Percentiles rank a stretch among this genome's conserved stretches.
phyloP scores from a whole-genome alignment of 139 green algal genomes.

The Coelastrella sp. region DNA sequence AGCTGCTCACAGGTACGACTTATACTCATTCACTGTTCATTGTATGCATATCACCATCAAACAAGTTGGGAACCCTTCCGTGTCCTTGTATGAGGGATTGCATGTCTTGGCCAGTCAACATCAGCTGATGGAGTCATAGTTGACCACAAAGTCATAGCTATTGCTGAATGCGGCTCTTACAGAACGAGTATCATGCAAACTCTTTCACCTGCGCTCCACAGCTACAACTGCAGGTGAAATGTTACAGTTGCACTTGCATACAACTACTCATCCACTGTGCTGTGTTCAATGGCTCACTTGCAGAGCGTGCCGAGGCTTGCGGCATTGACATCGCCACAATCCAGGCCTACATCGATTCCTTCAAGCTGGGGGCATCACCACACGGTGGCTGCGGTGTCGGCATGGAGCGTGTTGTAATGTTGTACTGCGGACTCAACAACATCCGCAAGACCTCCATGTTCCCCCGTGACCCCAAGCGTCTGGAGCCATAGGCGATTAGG shows the following conservation, averaged over 20 bases:
- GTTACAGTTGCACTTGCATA: background rate
- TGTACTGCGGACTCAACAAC: constrained; percentile 96
- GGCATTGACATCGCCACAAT: constrained; percentile 88
- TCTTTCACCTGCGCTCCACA: too few relatives aligned
- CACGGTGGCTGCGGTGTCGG: constrained; percentile 93
- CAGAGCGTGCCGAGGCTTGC: constrained; percentile 75
- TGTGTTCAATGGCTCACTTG: background rate
- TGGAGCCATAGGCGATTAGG: constrained; percentile 80
- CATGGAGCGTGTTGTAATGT: background rate
- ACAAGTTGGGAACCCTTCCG: too few relatives aligned
- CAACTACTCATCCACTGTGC: background rate
- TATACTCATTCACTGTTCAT: too few relatives aligned
- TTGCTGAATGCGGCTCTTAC: too few relatives aligned
- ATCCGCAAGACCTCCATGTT: constrained; percentile 99
- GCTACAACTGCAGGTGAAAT: too few relatives aligned
- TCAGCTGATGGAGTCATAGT: too few relatives aligned
- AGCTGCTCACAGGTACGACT: constrained; percentile 64
- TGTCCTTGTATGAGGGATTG: too few relatives aligned
- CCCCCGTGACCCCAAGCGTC: constrained; percentile 94
- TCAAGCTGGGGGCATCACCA: constrained; percentile 93
- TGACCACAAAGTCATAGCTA: too few relatives aligned
- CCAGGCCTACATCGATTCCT: constrained; percentile 95
- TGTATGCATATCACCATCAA: too few relatives aligned
- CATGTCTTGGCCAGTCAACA: background rate
- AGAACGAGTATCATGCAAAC: too few relatives aligned